These are phyloP conservation scores for Yarrowia deformans DNA, from an alignment of 805 yeast species.

Conservation along the genomic window DNA sequence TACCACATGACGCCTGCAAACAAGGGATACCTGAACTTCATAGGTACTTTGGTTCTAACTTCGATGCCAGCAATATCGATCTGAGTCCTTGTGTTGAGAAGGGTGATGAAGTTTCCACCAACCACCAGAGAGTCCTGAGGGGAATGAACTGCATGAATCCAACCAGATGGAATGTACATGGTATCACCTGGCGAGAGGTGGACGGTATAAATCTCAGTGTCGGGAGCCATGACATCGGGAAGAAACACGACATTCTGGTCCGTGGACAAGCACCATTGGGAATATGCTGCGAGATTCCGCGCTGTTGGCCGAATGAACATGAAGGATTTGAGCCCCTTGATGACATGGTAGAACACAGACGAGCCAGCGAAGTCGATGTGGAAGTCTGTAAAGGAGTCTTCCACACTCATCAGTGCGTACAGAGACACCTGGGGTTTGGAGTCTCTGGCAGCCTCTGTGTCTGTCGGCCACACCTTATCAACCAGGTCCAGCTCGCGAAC, in stretches of 20 bases:
- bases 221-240: constrained; percentile 53
- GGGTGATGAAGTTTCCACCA: constrained; percentile 86
- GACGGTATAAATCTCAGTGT: constrained; percentile 47
- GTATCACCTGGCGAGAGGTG: constrained; percentile 70
- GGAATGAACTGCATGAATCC: constrained; percentile 91
- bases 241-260: constrained; percentile 71
- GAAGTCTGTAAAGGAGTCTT: constrained; percentile 83
- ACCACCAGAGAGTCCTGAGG: constrained; percentile 80
- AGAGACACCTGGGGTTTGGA: constrained; percentile 57
- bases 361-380: constrained; percentile 94
- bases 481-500: constrained; percentile 75
- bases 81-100: constrained; percentile 68
- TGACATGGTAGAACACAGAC: constrained; percentile 84
- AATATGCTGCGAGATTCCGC: constrained; percentile 65
- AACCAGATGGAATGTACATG: constrained; percentile 85
- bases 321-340: constrained; percentile 77
- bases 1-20: constrained; percentile 76
- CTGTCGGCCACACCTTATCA: constrained; percentile 65
- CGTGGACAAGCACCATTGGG: constrained; percentile 73
- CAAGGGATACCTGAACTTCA: constrained; percentile 77
- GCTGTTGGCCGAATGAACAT: constrained; percentile 80
- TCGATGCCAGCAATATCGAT: constrained; percentile 69
- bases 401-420: constrained; percentile 86
- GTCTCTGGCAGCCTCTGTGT: constrained; percentile 39
- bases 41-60: constrained; percentile 70